These are phyloP conservation scores for Tylopilus sp. DNA, from an alignment of 1,284 basidiomycete species.

Conservation along the genomic window DNA sequence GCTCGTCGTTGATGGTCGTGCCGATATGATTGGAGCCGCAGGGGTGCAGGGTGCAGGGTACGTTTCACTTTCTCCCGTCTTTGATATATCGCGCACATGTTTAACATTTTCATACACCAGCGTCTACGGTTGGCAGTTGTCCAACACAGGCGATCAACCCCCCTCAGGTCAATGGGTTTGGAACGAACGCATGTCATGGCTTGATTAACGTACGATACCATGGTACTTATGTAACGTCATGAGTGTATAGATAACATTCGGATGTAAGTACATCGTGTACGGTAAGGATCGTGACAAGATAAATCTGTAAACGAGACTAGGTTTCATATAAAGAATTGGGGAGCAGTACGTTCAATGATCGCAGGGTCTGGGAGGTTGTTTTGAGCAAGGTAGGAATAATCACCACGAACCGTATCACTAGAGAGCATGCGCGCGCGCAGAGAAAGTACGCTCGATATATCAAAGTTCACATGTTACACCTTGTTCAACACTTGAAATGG, in stretches of 20 bases:
- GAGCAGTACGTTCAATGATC: conserved; percentile 19
- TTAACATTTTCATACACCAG: conserved; percentile 35
- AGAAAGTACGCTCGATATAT: conserved; percentile 44
- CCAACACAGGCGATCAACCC: not conserved
- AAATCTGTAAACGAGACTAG: conserved; percentile 14
- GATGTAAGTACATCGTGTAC: conserved; percentile 42
- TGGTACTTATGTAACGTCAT: conserved; percentile 26
- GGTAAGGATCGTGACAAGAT: conserved; percentile 45
- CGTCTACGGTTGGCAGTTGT: conserved; percentile 54
- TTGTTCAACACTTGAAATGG: conserved; percentile 67
- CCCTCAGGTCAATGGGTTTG: conserved; percentile 58
- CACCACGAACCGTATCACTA: conserved; percentile 25
- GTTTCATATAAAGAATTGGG: conserved; percentile 32
- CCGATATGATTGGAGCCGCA: conserved; percentile 70
- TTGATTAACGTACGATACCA: conserved; percentile 49
- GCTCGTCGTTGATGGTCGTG: conserved; percentile 66
- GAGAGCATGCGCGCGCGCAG: conserved; percentile 24
- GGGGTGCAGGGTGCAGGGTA: conserved; percentile 83
- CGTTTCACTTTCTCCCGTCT: conserved; percentile 33
- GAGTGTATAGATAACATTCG: conserved; percentile 36
- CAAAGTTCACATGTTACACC: conserved; percentile 60
- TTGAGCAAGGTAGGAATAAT: conserved; percentile 22
- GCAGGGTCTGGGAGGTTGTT: conserved; percentile 14
- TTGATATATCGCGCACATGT: not conserved
- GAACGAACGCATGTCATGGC: conserved; percentile 65